These are phyloP conservation scores for Trapa bicornis DNA, from an alignment of 345 rosid species.

Conservation along the genomic window DNA sequence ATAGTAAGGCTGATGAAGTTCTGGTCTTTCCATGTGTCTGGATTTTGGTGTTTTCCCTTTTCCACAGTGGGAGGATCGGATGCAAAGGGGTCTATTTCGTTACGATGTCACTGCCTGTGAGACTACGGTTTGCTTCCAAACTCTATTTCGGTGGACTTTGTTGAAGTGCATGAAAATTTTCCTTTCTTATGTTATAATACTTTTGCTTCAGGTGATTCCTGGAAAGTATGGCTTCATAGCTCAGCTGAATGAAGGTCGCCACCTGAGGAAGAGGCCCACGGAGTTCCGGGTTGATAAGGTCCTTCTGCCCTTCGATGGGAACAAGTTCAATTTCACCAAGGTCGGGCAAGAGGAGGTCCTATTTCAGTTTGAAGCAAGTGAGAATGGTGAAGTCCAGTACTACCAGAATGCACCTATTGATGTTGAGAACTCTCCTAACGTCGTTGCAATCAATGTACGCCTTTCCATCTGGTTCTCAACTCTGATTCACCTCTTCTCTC, in stretches of 20 bases:
- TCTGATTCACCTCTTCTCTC: background rate
- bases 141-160: background rate
- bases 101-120: conserved; percentile 92
- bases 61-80: conserved; percentile 86
- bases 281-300: conserved; percentile 93
- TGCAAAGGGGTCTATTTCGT: conserved; percentile 84
- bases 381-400: conserved; percentile 50
- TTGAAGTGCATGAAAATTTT: background rate
- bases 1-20: background rate
- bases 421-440: conserved; percentile 58
- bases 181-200: background rate
- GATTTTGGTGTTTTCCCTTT: background rate
- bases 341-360: conserved; percentile 94
- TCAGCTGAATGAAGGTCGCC: conserved; percentile 93
- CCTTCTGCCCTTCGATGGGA: conserved; percentile 77
- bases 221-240: conserved; percentile 80
- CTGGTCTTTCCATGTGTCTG: background rate
- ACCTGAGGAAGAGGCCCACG: conserved; percentile 93
- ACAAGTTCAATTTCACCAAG: conserved; percentile 89
- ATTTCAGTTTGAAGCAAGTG: conserved; percentile 74
- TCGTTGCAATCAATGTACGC: conserved; percentile 86
- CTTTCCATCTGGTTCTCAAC: background rate
- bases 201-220: conserved; percentile 53
- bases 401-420: conserved; percentile 48
- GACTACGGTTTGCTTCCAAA: conserved; percentile 48